Base-by-base conservation (phyloP, 2,329 filamentous ascomycete genomes). In the Cordyceps cicadae region DNA sequence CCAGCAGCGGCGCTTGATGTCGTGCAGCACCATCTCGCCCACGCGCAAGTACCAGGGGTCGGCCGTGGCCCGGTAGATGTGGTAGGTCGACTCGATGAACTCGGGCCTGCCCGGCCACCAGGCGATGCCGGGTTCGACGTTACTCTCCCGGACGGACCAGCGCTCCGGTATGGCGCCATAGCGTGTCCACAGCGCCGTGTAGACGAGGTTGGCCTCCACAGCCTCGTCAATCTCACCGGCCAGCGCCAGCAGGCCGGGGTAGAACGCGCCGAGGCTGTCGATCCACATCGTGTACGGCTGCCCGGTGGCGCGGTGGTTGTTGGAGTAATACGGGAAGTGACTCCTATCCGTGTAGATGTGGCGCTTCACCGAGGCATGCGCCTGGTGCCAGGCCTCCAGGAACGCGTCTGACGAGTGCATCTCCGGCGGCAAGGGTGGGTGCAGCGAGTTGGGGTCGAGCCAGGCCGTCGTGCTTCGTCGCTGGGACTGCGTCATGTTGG, bases 41-140 rank as follows among this genome's bases (percentile, higher is more conserved):
- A 96, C 89, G 70, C 97, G 88, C 5, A 97, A 79, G 74, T 97
- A 97, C 92, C 93, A 99, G 0, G 92, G 92, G 71, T 99, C 94
- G 67, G 87, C 84, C 0, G 94, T 97, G 2, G 93, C 92, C 55
- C 89, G 87, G 71, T 95, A 97, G n/a, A 99, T 79, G 70, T 97
- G 90, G 75, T 96, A 99, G 0, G 90, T 96, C 1, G 92, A 97
- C 74, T 99, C 94, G 66, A 97, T 92, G 70, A 97, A 97, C 72
- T 99, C 94, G 5, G 94, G 94, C 26, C 94, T 85, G 24, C 95
- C 90, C 12, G 91, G 91, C 89, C 95, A 99, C 91, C 94, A 97
- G 12, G 88, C 86, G 29, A 97, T 83, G 11, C 91, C 90, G 19
- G 87, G 86, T 70, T 97, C 94, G 52, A 97, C 87, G 59, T 87